Percentiles rank a stretch among this genome's conserved stretches.
These are phyloP conservation scores for Neurospora sp. DNA, from an alignment of 495 filamentous ascomycete species.

Conservation along the genomic window DNA sequence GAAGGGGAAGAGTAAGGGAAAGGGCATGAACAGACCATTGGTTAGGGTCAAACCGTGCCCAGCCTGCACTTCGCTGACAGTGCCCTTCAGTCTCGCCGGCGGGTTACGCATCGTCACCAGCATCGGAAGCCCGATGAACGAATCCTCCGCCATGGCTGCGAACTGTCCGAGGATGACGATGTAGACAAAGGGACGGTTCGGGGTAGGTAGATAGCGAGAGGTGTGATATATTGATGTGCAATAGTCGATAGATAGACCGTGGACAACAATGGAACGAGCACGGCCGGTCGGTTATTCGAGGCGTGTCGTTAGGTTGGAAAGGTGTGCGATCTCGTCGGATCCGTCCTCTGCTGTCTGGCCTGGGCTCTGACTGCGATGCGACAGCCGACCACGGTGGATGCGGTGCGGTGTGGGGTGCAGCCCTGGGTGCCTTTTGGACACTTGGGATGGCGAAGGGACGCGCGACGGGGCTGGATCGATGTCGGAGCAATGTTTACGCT, in stretches of 20 bases:
- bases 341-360: not conserved
- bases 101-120: slow-evolving; percentile 63
- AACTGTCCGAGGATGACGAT: not conserved
- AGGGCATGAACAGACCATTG: slow-evolving; percentile 52
- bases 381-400: not conserved
- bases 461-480: not conserved
- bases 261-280: not conserved
- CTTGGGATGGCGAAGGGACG: not conserved
- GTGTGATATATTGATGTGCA: not conserved
- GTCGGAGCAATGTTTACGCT: not conserved
- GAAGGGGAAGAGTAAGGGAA: not conserved
- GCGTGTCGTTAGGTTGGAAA: not conserved
- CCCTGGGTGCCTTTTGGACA: not conserved
- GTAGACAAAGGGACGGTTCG: not conserved
- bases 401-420: not conserved
- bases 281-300: not conserved
- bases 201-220: not conserved
- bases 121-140: slow-evolving; percentile 75
- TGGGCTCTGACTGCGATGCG: not conserved
- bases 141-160: slow-evolving; percentile 22
- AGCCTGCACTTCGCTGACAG: slow-evolving; percentile 58
- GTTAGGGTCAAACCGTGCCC: slow-evolving; percentile 64
- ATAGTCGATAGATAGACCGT: not conserved
- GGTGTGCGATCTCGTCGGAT: not conserved
- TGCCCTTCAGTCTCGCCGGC: slow-evolving; percentile 56